Conservation (phyloP, 441 rosid genomes). For the Pelargonium citronellum region DNA sequence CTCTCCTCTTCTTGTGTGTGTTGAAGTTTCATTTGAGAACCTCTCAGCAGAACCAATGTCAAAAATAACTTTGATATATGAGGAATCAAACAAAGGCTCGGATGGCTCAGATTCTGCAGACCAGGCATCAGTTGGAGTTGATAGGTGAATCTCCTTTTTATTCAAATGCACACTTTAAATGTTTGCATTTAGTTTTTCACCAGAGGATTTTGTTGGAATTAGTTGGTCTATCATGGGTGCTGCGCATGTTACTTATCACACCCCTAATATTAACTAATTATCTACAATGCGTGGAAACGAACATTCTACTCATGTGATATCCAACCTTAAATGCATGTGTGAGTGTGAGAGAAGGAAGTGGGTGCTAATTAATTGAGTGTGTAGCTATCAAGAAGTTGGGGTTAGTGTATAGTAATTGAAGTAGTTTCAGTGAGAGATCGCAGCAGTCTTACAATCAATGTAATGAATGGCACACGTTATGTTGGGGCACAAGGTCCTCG, state of each 20-base stretch:
- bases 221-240: no score
- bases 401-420: no score
- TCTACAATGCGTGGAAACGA: no score
- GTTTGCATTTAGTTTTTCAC: conserved; percentile 1
- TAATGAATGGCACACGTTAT: no score
- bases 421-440: no score
- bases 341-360: no score
- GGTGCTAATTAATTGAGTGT: no score
- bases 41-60: conserved; percentile 52
- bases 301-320: no score
- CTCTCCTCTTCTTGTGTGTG: conserved; percentile 59
- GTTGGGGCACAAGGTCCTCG: no score
- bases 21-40: conserved; percentile 67
- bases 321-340: no score
- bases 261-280: background rate
- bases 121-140: conserved; percentile 35
- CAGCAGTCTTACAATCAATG: no score
- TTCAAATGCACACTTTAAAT: background rate
- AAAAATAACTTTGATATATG: conserved; percentile 51
- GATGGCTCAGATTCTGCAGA: conserved; percentile 33
- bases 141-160: conserved; percentile 40
- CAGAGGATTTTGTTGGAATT: background rate
- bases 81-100: conserved; percentile 43
- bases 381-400: no score
- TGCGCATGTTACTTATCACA: background rate